Conservation (phyloP, 2,329 filamentous ascomycete genomes). For the Calonectria hongkongensis region DNA sequence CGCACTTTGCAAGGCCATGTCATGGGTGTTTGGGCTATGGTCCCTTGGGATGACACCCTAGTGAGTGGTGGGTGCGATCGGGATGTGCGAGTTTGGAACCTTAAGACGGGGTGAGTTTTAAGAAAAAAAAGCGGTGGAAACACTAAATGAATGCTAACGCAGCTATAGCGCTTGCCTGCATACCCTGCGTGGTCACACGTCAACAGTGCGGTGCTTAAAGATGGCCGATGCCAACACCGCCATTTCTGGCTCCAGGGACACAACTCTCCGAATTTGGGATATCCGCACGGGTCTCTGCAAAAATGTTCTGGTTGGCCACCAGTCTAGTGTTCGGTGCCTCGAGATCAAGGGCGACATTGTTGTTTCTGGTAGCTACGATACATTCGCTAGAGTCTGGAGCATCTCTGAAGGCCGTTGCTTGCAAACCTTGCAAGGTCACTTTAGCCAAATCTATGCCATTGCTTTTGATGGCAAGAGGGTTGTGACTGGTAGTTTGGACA, state of each 20-base stretch:
- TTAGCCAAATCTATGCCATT: constrained; percentile 99
- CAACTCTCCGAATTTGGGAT: constrained; percentile 96
- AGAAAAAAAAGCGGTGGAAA: not conserved
- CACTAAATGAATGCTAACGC: constrained; percentile 44
- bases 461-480: constrained; percentile 96
- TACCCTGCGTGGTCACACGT: constrained; percentile 94
- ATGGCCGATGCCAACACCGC: constrained; percentile 97
- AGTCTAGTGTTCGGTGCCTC: constrained; percentile 94
- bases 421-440: constrained; percentile 92
- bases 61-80: constrained; percentile 98
- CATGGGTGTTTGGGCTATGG: constrained; percentile 99
- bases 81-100: constrained; percentile 97
- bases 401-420: constrained; percentile 96
- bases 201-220: constrained; percentile 96
- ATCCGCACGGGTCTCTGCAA: constrained; percentile 90
- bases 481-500: constrained; percentile 96
- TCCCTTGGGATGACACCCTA: constrained; percentile 95
- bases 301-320: constrained; percentile 94
- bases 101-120: constrained; percentile 86
- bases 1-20: constrained; percentile 95
- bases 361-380: constrained; percentile 99
- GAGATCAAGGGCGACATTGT: constrained; percentile 98
- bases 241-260: constrained; percentile 97
- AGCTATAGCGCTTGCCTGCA: constrained; percentile 80
- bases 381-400: constrained; percentile 97